A percentile compares a stretch with the other conserved stretches of the same genome.
Evolutionary conservation across 139 green algal genomes (phyloP).

Genomic region (Tetraselmis chui): DNA sequence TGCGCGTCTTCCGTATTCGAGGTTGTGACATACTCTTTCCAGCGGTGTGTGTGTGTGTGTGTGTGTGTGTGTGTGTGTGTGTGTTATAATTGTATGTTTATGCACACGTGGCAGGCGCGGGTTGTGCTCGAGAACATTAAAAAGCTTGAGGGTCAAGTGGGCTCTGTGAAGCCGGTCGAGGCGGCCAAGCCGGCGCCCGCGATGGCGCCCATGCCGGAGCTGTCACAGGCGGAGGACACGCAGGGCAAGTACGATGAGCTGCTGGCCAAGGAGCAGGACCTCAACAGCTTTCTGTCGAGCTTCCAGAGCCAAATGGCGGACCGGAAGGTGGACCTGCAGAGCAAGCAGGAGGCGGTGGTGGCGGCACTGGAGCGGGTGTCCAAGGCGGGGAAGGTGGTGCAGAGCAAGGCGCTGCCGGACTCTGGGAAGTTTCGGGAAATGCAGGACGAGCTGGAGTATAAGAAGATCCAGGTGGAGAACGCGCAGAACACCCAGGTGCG

Average conservation of each 20-base stretch:
- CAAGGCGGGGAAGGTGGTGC: conserved; percentile 13
- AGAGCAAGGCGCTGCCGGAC: conserved; percentile 22
- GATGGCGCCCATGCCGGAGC: neutral
- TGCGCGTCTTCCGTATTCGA: too few species aligned
- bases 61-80: too few species aligned
- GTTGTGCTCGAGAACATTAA: conserved; percentile 44
- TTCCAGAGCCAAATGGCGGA: conserved; percentile 38
- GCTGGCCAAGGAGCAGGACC: conserved; percentile 47
- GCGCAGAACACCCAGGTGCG: conserved; percentile 16
- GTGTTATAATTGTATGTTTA: too few species aligned
- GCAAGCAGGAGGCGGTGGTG: conserved; percentile 38
- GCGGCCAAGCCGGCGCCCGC: neutral
- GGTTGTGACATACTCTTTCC: too few species aligned
- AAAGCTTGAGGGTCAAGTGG: conserved; percentile 35
- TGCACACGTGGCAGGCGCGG: conserved; percentile 19
- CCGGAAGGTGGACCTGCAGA: conserved; percentile 22
- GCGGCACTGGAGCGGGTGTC: conserved; percentile 36
- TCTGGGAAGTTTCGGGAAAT: conserved; percentile 46
- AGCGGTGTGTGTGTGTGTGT: too few species aligned
- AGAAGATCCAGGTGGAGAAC: conserved; percentile 40
- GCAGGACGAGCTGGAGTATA: conserved; percentile 63
- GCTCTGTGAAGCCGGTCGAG: neutral
- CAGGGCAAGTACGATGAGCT: conserved; percentile 55
- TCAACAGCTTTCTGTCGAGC: conserved; percentile 56
- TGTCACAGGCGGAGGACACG: neutral